Percentiles rank a stretch among this genome's conserved stretches.
phyloP scores from a whole-genome alignment of 169 alveolate species.

The Toxoplasma gondii region DNA sequence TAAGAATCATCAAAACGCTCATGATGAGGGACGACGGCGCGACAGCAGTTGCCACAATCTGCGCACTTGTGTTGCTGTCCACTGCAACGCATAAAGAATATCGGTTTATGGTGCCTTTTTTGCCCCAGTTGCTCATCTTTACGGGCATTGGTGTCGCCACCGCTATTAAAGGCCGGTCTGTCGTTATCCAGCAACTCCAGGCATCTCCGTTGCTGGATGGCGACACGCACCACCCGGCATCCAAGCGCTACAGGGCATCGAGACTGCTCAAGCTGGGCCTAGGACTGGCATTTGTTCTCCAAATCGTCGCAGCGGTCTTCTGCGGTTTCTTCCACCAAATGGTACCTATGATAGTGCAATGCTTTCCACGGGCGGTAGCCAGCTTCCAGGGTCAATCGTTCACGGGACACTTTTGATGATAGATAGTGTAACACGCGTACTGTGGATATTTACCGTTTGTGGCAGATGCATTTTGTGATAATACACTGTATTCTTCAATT shows the following conservation, averaged over 20 bases:
- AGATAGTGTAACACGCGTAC: not conserved
- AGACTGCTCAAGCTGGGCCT: not conserved
- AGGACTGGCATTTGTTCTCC: not conserved
- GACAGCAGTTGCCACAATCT: not conserved
- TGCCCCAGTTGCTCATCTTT: conserved; percentile 28
- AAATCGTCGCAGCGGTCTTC: not conserved
- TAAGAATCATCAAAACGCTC: not conserved
- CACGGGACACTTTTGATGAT: not conserved
- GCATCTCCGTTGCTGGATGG: not conserved
- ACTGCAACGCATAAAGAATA: conserved; percentile 45
- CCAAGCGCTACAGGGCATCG: not conserved
- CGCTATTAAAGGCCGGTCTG: not conserved
- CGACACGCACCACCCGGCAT: not conserved
- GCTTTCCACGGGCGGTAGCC: not conserved
- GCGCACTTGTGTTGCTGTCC: conserved; percentile 23
- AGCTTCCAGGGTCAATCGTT: not conserved
- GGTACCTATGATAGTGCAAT: not conserved
- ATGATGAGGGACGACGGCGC: conserved; percentile 19
- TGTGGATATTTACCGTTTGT: not conserved
- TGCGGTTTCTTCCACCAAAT: conserved; percentile 24
- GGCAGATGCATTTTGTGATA: not conserved
- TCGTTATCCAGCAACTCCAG: not conserved
- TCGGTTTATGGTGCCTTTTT: conserved; percentile 26
- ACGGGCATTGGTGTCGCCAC: not conserved
- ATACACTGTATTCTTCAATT: not conserved